These are phyloP conservation scores for Pisolithus tinctorius DNA, from an alignment of 768 basidiomycete genomes.

Conservation along the genomic window DNA sequence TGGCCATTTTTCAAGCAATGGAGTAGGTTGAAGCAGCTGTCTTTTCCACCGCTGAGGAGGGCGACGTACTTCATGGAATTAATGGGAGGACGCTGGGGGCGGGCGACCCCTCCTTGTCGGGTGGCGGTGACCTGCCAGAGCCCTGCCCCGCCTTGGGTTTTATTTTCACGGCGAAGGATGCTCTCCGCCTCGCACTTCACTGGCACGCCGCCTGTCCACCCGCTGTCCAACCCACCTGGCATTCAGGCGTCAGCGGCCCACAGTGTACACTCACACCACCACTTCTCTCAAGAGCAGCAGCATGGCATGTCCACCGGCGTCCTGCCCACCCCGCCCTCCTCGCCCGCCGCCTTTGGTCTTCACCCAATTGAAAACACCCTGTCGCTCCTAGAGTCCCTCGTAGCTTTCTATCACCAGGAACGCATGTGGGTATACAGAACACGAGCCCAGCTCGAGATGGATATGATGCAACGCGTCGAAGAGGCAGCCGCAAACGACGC, in stretches of 20 bases:
- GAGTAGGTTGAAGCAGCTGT: constrained; percentile 91
- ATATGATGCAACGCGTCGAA: constrained; percentile 21
- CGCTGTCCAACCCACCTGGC: background rate
- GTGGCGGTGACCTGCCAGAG: background rate
- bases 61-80: constrained; percentile 82
- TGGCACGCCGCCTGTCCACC: constrained; percentile 11
- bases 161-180: background rate
- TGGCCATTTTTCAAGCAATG: constrained; percentile 87
- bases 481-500: constrained; percentile 1
- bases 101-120: constrained; percentile 11
- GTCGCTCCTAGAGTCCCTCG: constrained; percentile 55
- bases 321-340: constrained; percentile 28
- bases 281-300: constrained; percentile 16
- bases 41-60: constrained; percentile 94
- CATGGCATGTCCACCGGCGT: constrained; percentile 23
- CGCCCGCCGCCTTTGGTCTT: constrained; percentile 24
- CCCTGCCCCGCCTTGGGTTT: background rate
- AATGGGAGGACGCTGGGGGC: background rate
- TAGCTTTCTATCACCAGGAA: constrained; percentile 63
- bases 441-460: constrained; percentile 52
- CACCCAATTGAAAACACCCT: constrained; percentile 42
- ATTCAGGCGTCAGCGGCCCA: constrained; percentile 14
- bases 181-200: constrained; percentile 13
- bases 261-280: constrained; percentile 18
- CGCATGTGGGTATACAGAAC: constrained; percentile 67